These are phyloP conservation scores for Taxawa tesnikishii DNA, from an alignment of 2,329 filamentous ascomycete species.

Conservation along the genomic window DNA sequence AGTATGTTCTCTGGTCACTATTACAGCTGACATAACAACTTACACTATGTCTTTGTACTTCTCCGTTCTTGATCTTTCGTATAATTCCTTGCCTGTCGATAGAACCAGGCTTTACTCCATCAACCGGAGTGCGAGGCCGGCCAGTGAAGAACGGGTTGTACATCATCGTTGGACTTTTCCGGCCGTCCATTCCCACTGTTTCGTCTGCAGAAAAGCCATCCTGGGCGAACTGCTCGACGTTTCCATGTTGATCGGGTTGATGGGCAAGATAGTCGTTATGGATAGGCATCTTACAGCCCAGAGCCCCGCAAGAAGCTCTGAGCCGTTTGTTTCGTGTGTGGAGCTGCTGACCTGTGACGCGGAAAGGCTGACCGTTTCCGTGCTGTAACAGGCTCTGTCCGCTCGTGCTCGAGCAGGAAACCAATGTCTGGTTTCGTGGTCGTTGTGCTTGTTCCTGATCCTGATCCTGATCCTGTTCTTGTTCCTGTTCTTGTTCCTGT, in stretches of 20 bases:
- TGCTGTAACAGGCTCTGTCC: no score
- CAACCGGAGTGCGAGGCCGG: slow-evolving; percentile 16
- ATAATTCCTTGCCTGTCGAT: slow-evolving; percentile 67
- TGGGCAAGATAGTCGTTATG: slow-evolving; percentile 6
- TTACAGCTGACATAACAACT: no score
- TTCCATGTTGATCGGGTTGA: background rate
- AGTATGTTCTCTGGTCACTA: no score
- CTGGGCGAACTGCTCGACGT: slow-evolving; percentile 6
- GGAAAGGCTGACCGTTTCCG: no score
- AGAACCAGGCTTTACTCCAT: slow-evolving; percentile 14
- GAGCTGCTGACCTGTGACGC: no score
- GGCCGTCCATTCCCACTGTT: no score
- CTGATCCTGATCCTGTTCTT: no score
- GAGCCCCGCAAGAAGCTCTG: slow-evolving; percentile 2
- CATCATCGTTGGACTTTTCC: slow-evolving; percentile 10
- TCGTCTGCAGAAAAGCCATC: slow-evolving; percentile 7
- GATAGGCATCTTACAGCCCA: slow-evolving; percentile 8
- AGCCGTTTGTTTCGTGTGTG: no score
- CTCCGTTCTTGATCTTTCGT: slow-evolving; percentile 56
- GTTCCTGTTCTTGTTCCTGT: no score
- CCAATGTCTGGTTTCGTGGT: no score
- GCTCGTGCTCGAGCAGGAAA: no score
- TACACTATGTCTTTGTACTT: background rate
- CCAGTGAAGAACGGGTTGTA: slow-evolving; percentile 25
- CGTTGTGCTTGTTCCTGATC: no score